These are phyloP conservation scores for Eucalyptus marginata DNA, from an alignment of 345 rosid species.

Conservation along the genomic window DNA sequence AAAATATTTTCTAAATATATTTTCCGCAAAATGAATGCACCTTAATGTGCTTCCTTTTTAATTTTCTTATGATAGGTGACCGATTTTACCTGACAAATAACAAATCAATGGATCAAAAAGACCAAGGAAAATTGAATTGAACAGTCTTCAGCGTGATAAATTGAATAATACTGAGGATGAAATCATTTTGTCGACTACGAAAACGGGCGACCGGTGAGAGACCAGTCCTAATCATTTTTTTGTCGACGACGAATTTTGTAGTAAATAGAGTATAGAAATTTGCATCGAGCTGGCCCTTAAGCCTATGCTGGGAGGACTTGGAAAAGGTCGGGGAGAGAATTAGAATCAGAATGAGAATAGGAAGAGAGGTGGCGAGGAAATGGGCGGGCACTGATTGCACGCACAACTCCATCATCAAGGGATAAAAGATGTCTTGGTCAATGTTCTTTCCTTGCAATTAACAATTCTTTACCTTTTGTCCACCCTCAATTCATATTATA, in stretches of 20 bases:
- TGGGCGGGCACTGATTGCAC: not conserved
- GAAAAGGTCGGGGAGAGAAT: not conserved
- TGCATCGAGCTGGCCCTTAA: not conserved
- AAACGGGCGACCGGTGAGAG: not conserved
- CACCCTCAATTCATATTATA: not conserved
- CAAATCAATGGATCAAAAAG: no score
- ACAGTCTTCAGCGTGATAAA: no score
- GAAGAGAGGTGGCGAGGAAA: not conserved
- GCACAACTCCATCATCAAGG: not conserved
- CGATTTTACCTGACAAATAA: not conserved
- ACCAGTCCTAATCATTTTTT: no score
- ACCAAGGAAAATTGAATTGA: not conserved
- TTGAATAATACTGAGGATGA: no score
- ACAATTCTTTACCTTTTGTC: not conserved
- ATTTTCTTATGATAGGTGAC: not conserved
- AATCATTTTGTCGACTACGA: rapidly evolving
- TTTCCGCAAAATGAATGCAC: rapidly evolving
- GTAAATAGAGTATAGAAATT: not conserved
- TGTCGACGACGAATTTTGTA: not conserved
- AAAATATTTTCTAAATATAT: not conserved
- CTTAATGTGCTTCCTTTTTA: not conserved
- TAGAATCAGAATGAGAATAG: not conserved
- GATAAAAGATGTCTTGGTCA: not conserved
- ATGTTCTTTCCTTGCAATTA: not conserved
- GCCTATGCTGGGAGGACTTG: not conserved